phyloP scores from a whole-genome alignment of 148 eudicot genomes.

The Linanthus parryae region DNA sequence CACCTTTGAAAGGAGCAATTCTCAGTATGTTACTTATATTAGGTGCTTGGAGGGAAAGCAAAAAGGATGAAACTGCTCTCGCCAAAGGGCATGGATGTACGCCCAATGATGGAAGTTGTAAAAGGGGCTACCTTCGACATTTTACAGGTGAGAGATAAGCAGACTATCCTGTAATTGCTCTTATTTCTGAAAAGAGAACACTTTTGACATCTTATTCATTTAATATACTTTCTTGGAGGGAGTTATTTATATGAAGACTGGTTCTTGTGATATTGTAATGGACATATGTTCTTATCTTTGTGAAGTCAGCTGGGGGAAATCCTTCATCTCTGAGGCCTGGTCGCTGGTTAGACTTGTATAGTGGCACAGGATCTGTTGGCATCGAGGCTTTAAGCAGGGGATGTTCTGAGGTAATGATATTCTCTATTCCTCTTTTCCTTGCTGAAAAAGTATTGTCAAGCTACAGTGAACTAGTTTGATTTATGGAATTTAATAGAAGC shows the following conservation, averaged over 20 bases:
- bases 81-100: slow-evolving; percentile 78
- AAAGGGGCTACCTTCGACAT: slow-evolving; percentile 87
- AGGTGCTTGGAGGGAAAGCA: slow-evolving; percentile 90
- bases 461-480: too few species aligned
- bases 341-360: slow-evolving; percentile 91
- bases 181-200: not conserved
- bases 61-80: slow-evolving; percentile 83
- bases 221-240: not conserved
- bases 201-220: not conserved
- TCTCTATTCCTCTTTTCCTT: not conserved
- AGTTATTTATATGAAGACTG: too few species aligned
- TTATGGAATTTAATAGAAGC: too few species aligned
- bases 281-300: not conserved
- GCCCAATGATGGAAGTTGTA: slow-evolving; percentile 98
- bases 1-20: slow-evolving; percentile 3
- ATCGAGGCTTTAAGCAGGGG: slow-evolving; percentile 96
- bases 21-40: slow-evolving; percentile 12
- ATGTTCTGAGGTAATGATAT: slow-evolving; percentile 74
- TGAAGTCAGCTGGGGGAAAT: slow-evolving; percentile 81
- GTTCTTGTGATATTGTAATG: not conserved
- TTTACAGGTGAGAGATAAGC: slow-evolving; percentile 50
- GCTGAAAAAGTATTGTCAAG: too few species aligned
- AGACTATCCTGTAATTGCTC: not conserved
- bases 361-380: slow-evolving; percentile 97
- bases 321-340: slow-evolving; percentile 85